These are phyloP conservation scores for Vigna nakashimae DNA, from an alignment of 306 rosid species.

Conservation along the genomic window DNA sequence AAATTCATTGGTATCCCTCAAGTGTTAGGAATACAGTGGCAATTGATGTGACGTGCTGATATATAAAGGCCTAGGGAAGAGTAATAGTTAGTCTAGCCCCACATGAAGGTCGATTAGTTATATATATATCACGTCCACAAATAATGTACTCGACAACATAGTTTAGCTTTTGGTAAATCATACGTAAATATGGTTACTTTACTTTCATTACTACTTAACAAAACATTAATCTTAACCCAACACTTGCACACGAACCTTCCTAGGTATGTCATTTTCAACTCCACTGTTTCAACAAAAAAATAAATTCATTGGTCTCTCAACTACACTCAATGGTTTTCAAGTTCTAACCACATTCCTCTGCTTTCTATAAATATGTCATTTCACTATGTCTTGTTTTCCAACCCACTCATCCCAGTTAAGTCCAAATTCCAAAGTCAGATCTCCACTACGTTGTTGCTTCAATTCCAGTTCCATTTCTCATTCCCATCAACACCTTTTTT, in stretches of 20 bases:
- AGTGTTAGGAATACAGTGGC: slow-evolving; percentile 9
- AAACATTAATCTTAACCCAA: neutral
- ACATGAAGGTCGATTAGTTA: neutral
- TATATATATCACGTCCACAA: neutral
- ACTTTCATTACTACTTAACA: neutral
- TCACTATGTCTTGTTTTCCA: slow-evolving; percentile 1
- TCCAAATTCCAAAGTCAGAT: slow-evolving; percentile 11
- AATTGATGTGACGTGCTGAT: neutral
- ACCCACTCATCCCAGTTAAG: neutral
- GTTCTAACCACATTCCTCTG: slow-evolving; percentile 1
- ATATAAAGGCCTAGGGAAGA: neutral
- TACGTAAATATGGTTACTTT: neutral
- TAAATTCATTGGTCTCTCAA: neutral
- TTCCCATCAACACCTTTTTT: slow-evolving; percentile 18
- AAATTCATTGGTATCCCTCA: neutral
- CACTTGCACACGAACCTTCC: neutral
- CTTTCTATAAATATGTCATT: slow-evolving; percentile 40
- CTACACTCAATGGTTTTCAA: slow-evolving; percentile 7
- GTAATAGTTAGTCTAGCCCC: neutral
- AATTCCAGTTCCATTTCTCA: neutral
- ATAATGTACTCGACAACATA: neutral
- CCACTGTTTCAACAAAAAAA: neutral
- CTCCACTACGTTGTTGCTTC: neutral
- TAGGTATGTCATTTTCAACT: slow-evolving; percentile 12
- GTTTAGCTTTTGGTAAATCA: neutral